Evolutionary conservation across 2,329 filamentous ascomycete genomes (phyloP), one percentile per base, ranked within the genome.

Genomic region (Verticillium isaacii): DNA sequence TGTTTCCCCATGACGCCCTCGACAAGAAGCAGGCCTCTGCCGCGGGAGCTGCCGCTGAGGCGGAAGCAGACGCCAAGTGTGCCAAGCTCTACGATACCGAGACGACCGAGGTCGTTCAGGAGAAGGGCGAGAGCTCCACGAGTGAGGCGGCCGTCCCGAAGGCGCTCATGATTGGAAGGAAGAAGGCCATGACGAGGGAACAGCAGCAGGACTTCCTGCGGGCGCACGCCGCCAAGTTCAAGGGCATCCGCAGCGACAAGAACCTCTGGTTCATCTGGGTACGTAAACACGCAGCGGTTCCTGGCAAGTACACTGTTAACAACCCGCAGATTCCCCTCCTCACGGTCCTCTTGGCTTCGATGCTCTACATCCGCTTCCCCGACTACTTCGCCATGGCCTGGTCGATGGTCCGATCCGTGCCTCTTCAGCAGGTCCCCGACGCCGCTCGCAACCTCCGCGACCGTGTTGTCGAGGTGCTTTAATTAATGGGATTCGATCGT

Each of bases 251-350:
- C 66, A 84, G 83, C 62, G 87, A 90, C 68, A 82, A 82, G 67
- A 88, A 89, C 70, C 77, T 90, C 56, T 89, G 88, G 77, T 87
- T 89, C 67, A 81, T 90, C 68, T 90, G 87, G 87, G 86, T 89
- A 82, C 69, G 79, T 74, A 23, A 23, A 8, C 9, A 11, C 19
- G 45, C 19, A 11, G 1, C 23, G 23, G 15, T 5, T 32, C 6
- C n/a, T 3, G 12, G 11, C 17, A 57, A 32, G 15, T 1, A 17
- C 19, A 19, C 50, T 52, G 39, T 68, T 71, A 68, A 70, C 58
- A 36, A 3, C 2, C 19, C 41, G 7, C 62, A 83, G 80, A 83
- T 83, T 66, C 81, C 81, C 36, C 75, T 83, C 41, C 78, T 84
- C 17, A 63, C 82, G 25, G 66, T 80, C 62, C 78, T 83, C 70